A percentile compares a stretch with the other conserved stretches of the same genome.
Evolutionary conservation across 2,329 filamentous ascomycete species (phyloP).

Genomic region (Zymoseptoria tritici): DNA sequence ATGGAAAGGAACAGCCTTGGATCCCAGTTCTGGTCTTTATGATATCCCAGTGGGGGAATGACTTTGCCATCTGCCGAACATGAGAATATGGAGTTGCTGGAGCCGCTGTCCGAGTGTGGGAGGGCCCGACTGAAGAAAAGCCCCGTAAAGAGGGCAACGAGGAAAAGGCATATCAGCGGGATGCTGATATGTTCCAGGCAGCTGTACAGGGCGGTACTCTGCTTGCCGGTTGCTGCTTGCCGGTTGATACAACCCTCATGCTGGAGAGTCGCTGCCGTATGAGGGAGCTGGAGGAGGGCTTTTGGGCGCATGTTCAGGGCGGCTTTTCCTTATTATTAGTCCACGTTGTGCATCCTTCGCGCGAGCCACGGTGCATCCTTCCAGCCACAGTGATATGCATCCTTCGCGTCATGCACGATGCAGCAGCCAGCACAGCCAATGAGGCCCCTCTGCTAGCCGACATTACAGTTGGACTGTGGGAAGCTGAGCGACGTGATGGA

Average conservation of each 20-base stretch:
- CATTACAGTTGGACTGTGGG: too few relatives aligned
- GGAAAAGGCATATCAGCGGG: conserved; percentile 1
- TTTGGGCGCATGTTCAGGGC: background rate
- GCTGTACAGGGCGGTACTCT: background rate
- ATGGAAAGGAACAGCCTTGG: conserved; percentile 6
- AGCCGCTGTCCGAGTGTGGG: background rate
- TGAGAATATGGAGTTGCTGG: background rate
- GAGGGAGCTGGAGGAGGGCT: background rate
- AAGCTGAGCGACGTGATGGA: too few relatives aligned
- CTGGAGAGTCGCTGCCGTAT: background rate
- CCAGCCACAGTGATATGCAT: too few relatives aligned
- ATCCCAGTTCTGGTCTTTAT: conserved; percentile 7
- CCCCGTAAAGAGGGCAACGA: background rate
- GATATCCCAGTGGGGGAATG: background rate
- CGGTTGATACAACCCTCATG: conserved; percentile 2
- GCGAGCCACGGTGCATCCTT: background rate
- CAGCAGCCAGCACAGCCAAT: too few relatives aligned
- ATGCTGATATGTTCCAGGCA: conserved; percentile 1
- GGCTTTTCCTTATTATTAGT: background rate
- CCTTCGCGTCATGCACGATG: too few relatives aligned
- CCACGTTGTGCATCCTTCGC: background rate
- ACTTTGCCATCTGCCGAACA: conserved; percentile 6
- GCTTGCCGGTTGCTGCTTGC: too few relatives aligned
- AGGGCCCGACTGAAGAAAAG: background rate
- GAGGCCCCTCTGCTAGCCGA: too few relatives aligned